phyloP scores from a whole-genome alignment of 2,329 filamentous ascomycete species.

The Akanthomyces muscarius region DNA sequence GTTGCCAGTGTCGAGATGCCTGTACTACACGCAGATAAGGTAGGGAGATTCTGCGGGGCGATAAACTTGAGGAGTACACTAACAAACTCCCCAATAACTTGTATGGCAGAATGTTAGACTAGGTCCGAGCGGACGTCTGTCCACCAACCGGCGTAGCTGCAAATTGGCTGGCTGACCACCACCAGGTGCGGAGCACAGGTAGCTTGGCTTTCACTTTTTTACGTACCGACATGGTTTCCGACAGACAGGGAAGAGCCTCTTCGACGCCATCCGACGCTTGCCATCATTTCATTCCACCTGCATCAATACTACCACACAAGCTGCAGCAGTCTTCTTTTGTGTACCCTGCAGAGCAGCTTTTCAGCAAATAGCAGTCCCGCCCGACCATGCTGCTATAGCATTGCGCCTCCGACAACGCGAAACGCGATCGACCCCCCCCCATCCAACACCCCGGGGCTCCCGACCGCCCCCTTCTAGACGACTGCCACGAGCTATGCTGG shows the following conservation, averaged over 20 bases:
- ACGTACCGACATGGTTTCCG: slow-evolving; percentile 1
- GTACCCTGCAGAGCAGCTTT: background rate
- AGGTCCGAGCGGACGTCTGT: background rate
- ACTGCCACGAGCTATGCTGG: slow-evolving; percentile 32
- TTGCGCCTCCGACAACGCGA: slow-evolving; percentile 6
- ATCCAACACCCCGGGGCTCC: slow-evolving; percentile 14
- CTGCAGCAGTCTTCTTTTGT: background rate
- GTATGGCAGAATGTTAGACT: background rate
- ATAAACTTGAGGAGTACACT: background rate
- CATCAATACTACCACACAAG: slow-evolving; percentile 1
- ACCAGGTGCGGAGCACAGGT: background rate
- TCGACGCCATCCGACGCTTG: slow-evolving; percentile 1
- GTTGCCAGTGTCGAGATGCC: background rate
- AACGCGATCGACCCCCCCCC: background rate
- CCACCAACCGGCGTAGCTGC: slow-evolving; percentile 12
- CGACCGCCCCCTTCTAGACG: slow-evolving; percentile 13
- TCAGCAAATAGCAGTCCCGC: background rate
- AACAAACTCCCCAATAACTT: background rate
- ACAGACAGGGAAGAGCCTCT: slow-evolving; percentile 4
- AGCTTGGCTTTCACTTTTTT: slow-evolving; percentile 8
- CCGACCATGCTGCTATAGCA: slow-evolving; percentile 17
- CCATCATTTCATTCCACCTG: background rate
- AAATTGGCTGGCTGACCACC: slow-evolving; percentile 15
- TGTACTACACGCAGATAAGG: background rate
- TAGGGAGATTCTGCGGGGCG: slow-evolving; percentile 6